Conservation (phyloP, 176 grass and related monocot species). For the Carex cristatella region DNA sequence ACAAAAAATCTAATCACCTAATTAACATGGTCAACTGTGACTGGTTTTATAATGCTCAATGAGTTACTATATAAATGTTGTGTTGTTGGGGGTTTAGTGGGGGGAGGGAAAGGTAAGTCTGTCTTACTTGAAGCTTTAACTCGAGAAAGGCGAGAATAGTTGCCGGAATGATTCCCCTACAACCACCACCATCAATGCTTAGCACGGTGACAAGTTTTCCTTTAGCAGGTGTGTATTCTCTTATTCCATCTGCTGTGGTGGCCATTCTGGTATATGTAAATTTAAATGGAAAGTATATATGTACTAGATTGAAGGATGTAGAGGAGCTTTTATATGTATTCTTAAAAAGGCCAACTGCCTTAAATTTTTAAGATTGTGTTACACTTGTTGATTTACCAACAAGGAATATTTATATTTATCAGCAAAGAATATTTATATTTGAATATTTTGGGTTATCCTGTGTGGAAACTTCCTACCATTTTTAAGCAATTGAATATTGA, state of each 20-base stretch:
- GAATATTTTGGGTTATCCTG: neutral
- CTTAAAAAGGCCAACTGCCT: no score
- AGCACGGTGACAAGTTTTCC: conserved; percentile 47
- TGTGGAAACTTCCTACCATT: no score
- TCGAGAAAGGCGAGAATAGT: conserved; percentile 52
- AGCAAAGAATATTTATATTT: no score
- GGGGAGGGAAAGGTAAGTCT: neutral
- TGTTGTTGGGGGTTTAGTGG: neutral
- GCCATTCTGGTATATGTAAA: conserved; percentile 4
- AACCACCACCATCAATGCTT: conserved; percentile 68
- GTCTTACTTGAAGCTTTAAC: conserved; percentile 51
- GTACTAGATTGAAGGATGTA: no score
- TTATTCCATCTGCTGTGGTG: neutral
- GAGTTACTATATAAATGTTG: neutral
- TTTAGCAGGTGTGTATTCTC: conserved; percentile 21
- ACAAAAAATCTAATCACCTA: no score
- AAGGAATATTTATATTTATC: neutral
- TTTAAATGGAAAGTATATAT: neutral
- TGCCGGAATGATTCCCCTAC: conserved; percentile 68
- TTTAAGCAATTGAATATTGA: no score
- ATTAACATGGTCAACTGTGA: neutral
- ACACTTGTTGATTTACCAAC: neutral
- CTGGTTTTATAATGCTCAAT: neutral
- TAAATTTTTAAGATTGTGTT: neutral
- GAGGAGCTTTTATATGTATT: no score